Evolutionary conservation across 495 filamentous ascomycete genomes (phyloP).

Genomic region (Penicillium waksmanii): DNA sequence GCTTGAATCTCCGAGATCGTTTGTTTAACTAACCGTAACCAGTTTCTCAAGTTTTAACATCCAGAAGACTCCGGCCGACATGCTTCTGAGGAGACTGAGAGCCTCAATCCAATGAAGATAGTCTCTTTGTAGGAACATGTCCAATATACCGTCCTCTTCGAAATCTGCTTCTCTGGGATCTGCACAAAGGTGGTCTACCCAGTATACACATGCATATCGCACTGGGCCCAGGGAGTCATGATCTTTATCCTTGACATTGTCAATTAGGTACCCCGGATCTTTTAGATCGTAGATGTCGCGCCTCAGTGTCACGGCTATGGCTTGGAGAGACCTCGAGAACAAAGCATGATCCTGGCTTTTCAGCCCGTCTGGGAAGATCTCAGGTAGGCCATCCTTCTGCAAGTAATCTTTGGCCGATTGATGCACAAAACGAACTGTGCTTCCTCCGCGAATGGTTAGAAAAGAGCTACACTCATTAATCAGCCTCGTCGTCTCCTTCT

Average conservation of each 20-base stretch:
- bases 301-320: neutral
- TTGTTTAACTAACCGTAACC: slow-evolving; percentile 7
- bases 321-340: neutral
- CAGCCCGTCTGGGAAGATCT: neutral
- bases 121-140: slow-evolving; percentile 26
- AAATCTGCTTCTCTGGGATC: slow-evolving; percentile 3
- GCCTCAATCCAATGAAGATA: slow-evolving; percentile 44
- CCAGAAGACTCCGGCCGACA: slow-evolving; percentile 30
- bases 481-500: neutral
- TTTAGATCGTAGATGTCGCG: neutral
- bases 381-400: neutral
- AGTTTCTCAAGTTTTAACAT: slow-evolving; percentile 17
- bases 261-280: neutral
- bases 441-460: neutral
- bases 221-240: neutral
- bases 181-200: neutral
- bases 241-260: neutral
- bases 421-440: neutral
- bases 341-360: neutral
- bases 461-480: neutral
- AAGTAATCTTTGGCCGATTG: neutral
- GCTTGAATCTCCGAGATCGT: neutral
- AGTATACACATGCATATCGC: neutral
- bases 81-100: slow-evolving; percentile 32
- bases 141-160: slow-evolving; percentile 19